Conservation (phyloP, 257 asterid species). For the Gentiana dahurica region DNA sequence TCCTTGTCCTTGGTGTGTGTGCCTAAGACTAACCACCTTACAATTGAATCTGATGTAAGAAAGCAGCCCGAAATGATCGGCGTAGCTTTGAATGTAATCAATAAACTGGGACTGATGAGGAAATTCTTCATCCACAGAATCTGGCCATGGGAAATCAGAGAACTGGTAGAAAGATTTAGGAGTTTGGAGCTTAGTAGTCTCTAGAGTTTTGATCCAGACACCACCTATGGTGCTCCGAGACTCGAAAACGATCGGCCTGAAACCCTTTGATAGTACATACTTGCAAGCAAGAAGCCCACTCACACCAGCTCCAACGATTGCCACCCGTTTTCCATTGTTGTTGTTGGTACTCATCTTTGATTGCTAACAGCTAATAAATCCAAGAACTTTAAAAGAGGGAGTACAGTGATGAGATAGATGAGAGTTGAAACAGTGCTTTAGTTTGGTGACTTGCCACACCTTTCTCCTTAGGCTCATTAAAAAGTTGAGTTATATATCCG, state of each 20-base stretch:
- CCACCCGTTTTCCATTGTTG: slow-evolving; percentile 12
- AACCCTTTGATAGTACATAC: slow-evolving; percentile 34
- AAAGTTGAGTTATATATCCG: too few species aligned
- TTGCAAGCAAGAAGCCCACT: slow-evolving; percentile 56
- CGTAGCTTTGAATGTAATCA: slow-evolving; percentile 33
- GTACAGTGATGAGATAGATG: too few species aligned
- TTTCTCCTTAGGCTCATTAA: too few species aligned
- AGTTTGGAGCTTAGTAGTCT: slow-evolving; percentile 24
- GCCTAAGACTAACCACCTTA: slow-evolving; percentile 27
- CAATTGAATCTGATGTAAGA: slow-evolving; percentile 24
- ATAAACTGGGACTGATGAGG: slow-evolving; percentile 21
- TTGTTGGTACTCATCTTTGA: not conserved
- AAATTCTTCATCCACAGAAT: slow-evolving; percentile 20
- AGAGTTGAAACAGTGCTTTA: too few species aligned
- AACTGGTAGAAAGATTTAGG: slow-evolving; percentile 30
- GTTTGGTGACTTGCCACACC: too few species aligned
- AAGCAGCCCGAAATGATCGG: slow-evolving; percentile 24
- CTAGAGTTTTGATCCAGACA: slow-evolving; percentile 16
- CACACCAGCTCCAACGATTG: slow-evolving; percentile 46
- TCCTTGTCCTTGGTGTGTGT: slow-evolving; percentile 7
- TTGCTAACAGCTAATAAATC: too few species aligned
- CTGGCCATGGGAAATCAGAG: slow-evolving; percentile 53
- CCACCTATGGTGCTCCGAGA: slow-evolving; percentile 26
- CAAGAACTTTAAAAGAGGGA: too few species aligned
- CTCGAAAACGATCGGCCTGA: slow-evolving; percentile 37